Conservation (phyloP, 2,329 filamentous ascomycete genomes). For the Xylariaceae sp. region DNA sequence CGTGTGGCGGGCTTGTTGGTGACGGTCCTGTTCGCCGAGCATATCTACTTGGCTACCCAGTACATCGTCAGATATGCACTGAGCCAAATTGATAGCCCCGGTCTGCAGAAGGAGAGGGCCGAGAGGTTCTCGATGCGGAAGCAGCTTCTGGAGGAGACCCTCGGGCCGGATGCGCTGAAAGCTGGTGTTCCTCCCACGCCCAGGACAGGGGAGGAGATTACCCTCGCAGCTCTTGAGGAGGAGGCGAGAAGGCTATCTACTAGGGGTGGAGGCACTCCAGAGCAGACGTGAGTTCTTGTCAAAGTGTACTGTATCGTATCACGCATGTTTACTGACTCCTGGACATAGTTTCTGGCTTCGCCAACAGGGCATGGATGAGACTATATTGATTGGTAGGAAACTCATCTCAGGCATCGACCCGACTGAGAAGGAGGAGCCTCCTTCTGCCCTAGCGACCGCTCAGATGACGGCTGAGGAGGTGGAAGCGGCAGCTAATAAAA, state of each 20-base stretch:
- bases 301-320: background rate
- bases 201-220: conserved; percentile 57
- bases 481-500: too few species aligned
- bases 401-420: conserved; percentile 45
- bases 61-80: conserved; percentile 67
- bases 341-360: conserved; percentile 58
- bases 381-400: conserved; percentile 49
- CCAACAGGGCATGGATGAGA: conserved; percentile 53
- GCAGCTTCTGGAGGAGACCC: conserved; percentile 67
- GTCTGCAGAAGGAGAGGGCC: conserved; percentile 75
- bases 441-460: conserved; percentile 1
- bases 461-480: too few species aligned
- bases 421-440: conserved; percentile 10
- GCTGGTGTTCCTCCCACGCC: conserved; percentile 42
- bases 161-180: conserved; percentile 52
- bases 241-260: conserved; percentile 49
- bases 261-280: conserved; percentile 43
- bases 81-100: conserved; percentile 76
- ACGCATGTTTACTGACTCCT: conserved; percentile 17
- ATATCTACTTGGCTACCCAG: conserved; percentile 78
- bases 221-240: conserved; percentile 58
- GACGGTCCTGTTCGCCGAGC: conserved; percentile 79
- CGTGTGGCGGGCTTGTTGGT: conserved; percentile 76
- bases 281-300: conserved; percentile 41
- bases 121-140: conserved; percentile 79